Conservation (phyloP, 192 early-diverging fungal genomes). For the Backusella macrospora region DNA sequence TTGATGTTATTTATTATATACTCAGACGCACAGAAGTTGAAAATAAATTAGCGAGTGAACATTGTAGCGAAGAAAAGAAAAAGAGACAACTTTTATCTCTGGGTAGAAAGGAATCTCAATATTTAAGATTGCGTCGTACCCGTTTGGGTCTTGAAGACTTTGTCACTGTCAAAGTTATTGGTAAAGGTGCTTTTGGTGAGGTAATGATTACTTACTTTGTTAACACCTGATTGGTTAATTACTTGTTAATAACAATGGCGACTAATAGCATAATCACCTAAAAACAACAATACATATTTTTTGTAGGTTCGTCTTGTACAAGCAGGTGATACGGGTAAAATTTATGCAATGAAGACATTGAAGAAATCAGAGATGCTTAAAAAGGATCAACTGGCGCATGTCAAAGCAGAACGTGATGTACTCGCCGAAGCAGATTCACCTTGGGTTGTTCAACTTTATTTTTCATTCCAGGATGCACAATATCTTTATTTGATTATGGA, state of each 20-base stretch:
- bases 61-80: conserved; percentile 87
- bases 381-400: conserved; percentile 98
- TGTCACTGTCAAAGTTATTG: conserved; percentile 95
- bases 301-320: conserved; percentile 90
- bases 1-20: background rate
- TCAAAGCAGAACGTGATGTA: conserved; percentile 98
- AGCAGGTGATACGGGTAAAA: conserved; percentile 94
- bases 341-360: conserved; percentile 98
- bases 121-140: conserved; percentile 88
- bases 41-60: conserved; percentile 69
- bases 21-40: conserved; percentile 79
- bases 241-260: too few relatives aligned
- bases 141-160: conserved; percentile 92
- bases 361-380: conserved; percentile 98
- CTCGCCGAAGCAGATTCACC: conserved; percentile 94
- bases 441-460: conserved; percentile 98
- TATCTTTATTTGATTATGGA: conserved; percentile 99
- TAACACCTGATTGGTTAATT: background rate
- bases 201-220: conserved; percentile 32
- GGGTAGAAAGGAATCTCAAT: conserved; percentile 91
- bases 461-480: conserved; percentile 94
- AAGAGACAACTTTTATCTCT: conserved; percentile 76
- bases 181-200: conserved; percentile 98
- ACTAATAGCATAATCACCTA: too few relatives aligned
- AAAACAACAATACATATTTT: too few relatives aligned